Conservation (phyloP, 441 rosid species). For the Gossypium laxum region DNA sequence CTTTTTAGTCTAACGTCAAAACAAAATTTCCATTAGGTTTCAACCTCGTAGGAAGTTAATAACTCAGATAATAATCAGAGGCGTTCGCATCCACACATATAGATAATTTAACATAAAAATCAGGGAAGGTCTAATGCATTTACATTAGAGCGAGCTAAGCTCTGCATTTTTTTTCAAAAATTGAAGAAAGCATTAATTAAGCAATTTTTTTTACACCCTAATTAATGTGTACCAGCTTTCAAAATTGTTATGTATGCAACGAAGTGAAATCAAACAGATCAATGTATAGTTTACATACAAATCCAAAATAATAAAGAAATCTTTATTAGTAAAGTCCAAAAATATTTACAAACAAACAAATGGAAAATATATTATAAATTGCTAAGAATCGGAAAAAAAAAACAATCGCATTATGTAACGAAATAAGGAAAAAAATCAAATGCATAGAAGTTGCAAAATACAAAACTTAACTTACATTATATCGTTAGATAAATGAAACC, state of each 20-base stretch:
- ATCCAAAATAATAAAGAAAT: neutral
- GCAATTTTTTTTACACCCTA: neutral
- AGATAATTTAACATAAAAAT: neutral
- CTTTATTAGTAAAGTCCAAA: neutral
- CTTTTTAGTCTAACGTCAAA: neutral
- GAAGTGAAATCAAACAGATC: neutral
- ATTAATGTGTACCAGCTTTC: neutral
- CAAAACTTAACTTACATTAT: neutral
- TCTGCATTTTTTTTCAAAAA: neutral
- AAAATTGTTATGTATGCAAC: neutral
- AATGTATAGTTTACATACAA: neutral
- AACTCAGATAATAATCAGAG: neutral
- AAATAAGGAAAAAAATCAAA: neutral
- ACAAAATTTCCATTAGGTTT: neutral
- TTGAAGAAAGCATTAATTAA: neutral
- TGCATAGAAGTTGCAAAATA: neutral
- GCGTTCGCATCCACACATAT: neutral
- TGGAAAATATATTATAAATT: no score
- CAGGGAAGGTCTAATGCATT: neutral
- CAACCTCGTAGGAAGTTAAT: neutral
- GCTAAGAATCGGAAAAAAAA: neutral
- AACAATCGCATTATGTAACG: neutral
- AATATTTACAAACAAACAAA: neutral
- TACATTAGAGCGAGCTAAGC: neutral
- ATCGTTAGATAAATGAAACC: neutral